Evolutionary conservation across 306 rosid genomes (phyloP).

Genomic region (Dalbergia cochinchinensis): DNA sequence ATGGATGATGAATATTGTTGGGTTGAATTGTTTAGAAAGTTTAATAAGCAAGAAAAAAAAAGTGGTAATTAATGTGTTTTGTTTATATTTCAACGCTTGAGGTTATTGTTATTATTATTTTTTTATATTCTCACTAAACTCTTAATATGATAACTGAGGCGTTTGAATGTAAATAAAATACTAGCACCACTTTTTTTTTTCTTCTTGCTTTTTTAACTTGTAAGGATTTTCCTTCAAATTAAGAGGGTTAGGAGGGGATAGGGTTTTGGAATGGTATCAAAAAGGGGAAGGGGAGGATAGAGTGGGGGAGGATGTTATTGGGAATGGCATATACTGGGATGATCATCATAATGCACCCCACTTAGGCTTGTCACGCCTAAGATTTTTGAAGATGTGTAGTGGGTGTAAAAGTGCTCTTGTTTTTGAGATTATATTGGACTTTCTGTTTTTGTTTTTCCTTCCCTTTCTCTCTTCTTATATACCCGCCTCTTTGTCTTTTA

Average conservation of each 20-base stretch:
- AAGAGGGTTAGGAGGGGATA: neutral
- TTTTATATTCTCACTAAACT: neutral
- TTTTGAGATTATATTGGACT: slow-evolving; percentile 46
- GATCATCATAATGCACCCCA: slow-evolving; percentile 78
- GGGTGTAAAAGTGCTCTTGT: slow-evolving; percentile 55
- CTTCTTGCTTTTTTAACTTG: neutral
- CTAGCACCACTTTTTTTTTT: neutral
- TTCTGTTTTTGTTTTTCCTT: slow-evolving; percentile 22
- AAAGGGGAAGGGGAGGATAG: neutral
- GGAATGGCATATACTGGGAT: slow-evolving; percentile 40
- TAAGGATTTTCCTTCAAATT: neutral
- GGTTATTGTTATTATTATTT: neutral
- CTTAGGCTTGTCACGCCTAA: slow-evolving; percentile 78
- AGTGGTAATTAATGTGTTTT: neutral
- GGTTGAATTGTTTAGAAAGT: slow-evolving; percentile 48
- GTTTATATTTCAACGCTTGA: neutral
- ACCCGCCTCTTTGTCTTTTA: slow-evolving; percentile 26
- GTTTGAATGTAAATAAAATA: neutral
- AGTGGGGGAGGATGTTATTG: slow-evolving; percentile 24
- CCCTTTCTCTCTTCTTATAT: neutral
- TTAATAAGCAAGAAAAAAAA: neutral
- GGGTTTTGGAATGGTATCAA: slow-evolving; percentile 32
- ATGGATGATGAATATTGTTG: slow-evolving; percentile 48
- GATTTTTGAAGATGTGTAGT: slow-evolving; percentile 57
- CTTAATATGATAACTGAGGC: neutral